Evolutionary conservation across 2,329 filamentous ascomycete species (phyloP), one percentile per base, ranked within the genome.

Genomic region (Apiospora malaysiana): DNA sequence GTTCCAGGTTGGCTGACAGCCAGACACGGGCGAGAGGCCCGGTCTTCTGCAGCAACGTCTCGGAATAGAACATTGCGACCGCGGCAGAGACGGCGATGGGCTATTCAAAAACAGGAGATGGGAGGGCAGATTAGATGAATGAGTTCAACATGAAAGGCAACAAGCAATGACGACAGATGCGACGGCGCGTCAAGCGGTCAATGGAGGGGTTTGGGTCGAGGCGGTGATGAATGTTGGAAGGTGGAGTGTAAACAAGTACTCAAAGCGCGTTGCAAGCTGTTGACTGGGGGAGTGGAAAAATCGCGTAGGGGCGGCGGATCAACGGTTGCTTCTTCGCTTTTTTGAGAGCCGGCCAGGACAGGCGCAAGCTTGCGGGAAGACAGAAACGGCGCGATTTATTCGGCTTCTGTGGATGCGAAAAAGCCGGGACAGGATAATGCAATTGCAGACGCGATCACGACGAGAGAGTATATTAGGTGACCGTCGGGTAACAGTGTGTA

Each of bases 1-100:
- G 94, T 89, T 98, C 96, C 75, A 98, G 88, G 83, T 98, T 99
- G 85, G 96, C 94, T 43, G 96, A 97, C 73, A 98, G 90, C 96
- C 96, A 99, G 85, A 98, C 95, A 80, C 94, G 94, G 84, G 96
- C 96, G 87, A 99, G 85, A 79, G 96, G 95, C 86, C 96, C 96
- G 77, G 94, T 97, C 91, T 97, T 97, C 82, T 95, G 94, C 78
- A 99, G 90, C 72, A 99, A 90, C 70, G 94, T 94, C 86, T 97
- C 94, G 69, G 96, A 97, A 83, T 98, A 98, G 85, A 99, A 99
- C 96, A 99, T 99, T 81, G 79, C 85, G 83, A 76, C 74, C 76
- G 76, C 79, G 76, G 78, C 73, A 63, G 76, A 75, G 71, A 71
- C 71, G 70, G 71, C 70, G 72, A 37, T 25, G 70, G 72, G 69